Percentiles rank a stretch among this genome's conserved stretches.
Evolutionary conservation across 225 moss, liverwort and hornwort genomes (phyloP).

Genomic region (Thuidium tamariscinum): DNA sequence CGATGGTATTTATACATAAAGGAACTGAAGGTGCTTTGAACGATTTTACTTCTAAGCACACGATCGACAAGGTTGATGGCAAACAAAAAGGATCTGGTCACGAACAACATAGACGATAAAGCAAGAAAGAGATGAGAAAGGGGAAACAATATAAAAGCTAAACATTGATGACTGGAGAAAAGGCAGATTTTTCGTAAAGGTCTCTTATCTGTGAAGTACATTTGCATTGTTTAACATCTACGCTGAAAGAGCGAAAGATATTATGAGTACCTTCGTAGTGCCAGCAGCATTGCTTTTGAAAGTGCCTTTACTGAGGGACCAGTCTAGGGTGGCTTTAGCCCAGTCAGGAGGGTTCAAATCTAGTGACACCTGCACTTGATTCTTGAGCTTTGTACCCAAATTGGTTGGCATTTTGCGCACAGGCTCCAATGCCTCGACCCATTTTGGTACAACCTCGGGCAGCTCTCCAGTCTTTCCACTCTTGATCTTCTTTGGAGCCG

Average conservation of each 20-base stretch:
- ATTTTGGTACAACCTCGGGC: conserved; percentile 50
- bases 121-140: background rate
- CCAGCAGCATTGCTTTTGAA: conserved; percentile 98
- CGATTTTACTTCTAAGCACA: background rate
- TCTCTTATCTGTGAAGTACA: background rate
- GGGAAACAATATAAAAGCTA: background rate
- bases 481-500: conserved; percentile 31
- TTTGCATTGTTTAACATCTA: background rate
- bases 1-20: background rate
- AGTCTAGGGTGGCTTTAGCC: conserved; percentile 66
- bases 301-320: conserved; percentile 78
- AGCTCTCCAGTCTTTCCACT: conserved; percentile 26
- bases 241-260: background rate
- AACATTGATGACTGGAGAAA: background rate
- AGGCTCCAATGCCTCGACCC: conserved; percentile 80
- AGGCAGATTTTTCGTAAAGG: background rate
- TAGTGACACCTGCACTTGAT: conserved; percentile 72
- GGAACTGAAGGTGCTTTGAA: background rate
- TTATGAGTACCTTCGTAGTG: conserved; percentile 59
- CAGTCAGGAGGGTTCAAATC: conserved; percentile 71
- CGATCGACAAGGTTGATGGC: background rate
- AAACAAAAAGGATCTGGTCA: background rate
- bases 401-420: conserved; percentile 90
- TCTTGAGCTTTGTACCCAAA: conserved; percentile 79
- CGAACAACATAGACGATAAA: background rate